A percentile compares a stretch with the other conserved stretches of the same genome.
These are phyloP conservation scores for Ascoidea rubescens DNA, from an alignment of 805 yeast genomes.

Conservation along the genomic window DNA sequence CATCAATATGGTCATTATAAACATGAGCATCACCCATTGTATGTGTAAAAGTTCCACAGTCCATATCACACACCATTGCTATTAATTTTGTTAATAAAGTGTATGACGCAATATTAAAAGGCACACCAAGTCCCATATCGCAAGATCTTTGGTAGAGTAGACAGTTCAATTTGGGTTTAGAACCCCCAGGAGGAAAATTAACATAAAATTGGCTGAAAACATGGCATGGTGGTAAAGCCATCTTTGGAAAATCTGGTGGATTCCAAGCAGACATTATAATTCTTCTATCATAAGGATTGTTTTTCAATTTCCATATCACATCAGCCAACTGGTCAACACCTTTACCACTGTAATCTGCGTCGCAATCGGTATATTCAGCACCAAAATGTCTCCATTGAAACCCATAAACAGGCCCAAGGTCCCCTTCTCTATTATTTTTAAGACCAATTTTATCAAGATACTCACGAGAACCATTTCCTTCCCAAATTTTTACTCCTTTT, in stretches of 20 bases:
- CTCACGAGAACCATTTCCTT: slow-evolving; percentile 93
- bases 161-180: slow-evolving; percentile 67
- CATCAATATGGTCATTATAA: slow-evolving; percentile 85
- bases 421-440: slow-evolving; percentile 74
- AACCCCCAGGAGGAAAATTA: slow-evolving; percentile 47
- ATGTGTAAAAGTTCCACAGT: slow-evolving; percentile 90
- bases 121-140: slow-evolving; percentile 99
- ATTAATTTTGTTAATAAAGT: slow-evolving; percentile 88
- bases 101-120: slow-evolving; percentile 94
- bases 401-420: slow-evolving; percentile 96
- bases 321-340: slow-evolving; percentile 86
- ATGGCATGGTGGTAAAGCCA: slow-evolving; percentile 99
- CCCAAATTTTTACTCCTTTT: slow-evolving; percentile 95
- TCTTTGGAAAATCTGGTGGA: slow-evolving; percentile 82
- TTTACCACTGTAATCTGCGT: slow-evolving; percentile 72
- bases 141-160: slow-evolving; percentile 93
- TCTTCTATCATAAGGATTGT: slow-evolving; percentile 88
- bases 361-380: slow-evolving; percentile 78
- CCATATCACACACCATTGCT: slow-evolving; percentile 90
- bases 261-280: slow-evolving; percentile 97
- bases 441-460: slow-evolving; percentile 77
- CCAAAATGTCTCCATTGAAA: slow-evolving; percentile 99
- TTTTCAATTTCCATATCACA: slow-evolving; percentile 65
- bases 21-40: slow-evolving; percentile 97
- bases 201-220: slow-evolving; percentile 94